Percentiles rank a stretch among this genome's conserved stretches.
Evolutionary conservation across 441 rosid genomes (phyloP).

Genomic region (Gossypium trilobum): DNA sequence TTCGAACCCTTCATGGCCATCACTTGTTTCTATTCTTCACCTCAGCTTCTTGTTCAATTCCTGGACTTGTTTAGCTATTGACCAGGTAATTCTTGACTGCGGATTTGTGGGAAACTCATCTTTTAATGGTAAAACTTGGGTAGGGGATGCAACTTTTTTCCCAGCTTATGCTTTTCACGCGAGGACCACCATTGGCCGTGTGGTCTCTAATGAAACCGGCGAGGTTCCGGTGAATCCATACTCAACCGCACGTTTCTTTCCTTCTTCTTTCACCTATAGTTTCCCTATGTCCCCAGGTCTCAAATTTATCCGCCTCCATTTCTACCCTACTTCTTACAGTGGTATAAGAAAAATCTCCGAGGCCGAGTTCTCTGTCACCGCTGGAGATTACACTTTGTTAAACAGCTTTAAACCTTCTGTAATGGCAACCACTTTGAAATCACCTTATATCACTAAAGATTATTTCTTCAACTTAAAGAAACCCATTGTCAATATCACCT

Average conservation of each 20-base stretch:
- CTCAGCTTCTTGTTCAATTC: not conserved
- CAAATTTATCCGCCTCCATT: constrained; percentile 37
- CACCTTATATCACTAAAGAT: constrained; percentile 43
- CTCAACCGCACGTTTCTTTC: not conserved
- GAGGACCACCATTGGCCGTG: not conserved
- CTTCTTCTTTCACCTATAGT: not conserved
- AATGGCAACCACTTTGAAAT: constrained; percentile 44
- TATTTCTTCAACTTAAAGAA: constrained; percentile 35
- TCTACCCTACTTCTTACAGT: constrained; percentile 42
- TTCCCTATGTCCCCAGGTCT: not conserved
- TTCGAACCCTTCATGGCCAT: not conserved
- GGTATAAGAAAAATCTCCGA: constrained; percentile 23
- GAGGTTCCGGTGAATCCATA: not conserved
- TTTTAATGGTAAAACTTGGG: not conserved
- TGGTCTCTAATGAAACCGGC: not conserved
- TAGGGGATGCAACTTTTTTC: not conserved
- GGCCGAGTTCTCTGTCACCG: constrained; percentile 41
- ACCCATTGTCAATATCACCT: constrained; percentile 30
- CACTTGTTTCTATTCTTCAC: not conserved
- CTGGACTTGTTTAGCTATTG: not conserved
- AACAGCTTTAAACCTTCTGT: constrained; percentile 45
- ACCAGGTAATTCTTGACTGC: not conserved
- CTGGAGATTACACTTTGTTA: constrained; percentile 33
- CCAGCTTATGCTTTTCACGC: not conserved
- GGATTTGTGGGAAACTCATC: not conserved